These are phyloP conservation scores for Bisporella sp. DNA, from an alignment of 2,329 filamentous ascomycete genomes.

Conservation along the genomic window DNA sequence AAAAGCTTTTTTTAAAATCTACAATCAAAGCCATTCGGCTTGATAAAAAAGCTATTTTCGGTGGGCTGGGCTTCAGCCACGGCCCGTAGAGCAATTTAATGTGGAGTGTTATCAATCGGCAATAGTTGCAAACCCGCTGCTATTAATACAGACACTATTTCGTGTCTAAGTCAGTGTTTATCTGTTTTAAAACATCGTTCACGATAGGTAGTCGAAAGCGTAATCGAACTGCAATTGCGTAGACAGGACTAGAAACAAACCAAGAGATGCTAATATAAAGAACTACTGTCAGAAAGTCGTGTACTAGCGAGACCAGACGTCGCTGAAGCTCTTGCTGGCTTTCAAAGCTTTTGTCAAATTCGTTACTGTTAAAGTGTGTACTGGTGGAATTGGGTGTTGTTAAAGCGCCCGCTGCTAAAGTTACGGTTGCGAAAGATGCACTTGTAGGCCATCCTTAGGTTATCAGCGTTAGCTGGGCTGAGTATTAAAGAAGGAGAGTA, in stretches of 20 bases:
- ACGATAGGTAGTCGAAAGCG: constrained; percentile 4
- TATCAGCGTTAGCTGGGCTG: too few relatives aligned
- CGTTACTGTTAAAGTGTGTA: too few relatives aligned
- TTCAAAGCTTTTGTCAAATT: too few relatives aligned
- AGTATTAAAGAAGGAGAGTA: too few relatives aligned
- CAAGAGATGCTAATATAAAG: neutral
- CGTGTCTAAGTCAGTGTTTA: neutral
- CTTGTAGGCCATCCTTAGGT: neutral
- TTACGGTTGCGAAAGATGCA: neutral
- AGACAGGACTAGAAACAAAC: neutral
- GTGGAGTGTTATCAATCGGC: constrained; percentile 5
- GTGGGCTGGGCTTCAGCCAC: constrained; percentile 4
- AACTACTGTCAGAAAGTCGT: too few relatives aligned
- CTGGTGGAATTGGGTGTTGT: neutral
- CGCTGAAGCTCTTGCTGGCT: too few relatives aligned
- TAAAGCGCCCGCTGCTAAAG: neutral
- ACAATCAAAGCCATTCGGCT: neutral
- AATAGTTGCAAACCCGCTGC: constrained; percentile 3
- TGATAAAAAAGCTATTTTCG: constrained; percentile 3
- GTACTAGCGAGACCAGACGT: neutral
- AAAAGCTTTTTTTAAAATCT: neutral
- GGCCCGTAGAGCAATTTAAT: neutral
- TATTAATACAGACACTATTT: constrained; percentile 4
- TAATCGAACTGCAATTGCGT: neutral
- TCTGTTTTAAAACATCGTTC: constrained; percentile 1